Conservation (phyloP, 345 rosid genomes). For the Gossypium herbaceum region DNA sequence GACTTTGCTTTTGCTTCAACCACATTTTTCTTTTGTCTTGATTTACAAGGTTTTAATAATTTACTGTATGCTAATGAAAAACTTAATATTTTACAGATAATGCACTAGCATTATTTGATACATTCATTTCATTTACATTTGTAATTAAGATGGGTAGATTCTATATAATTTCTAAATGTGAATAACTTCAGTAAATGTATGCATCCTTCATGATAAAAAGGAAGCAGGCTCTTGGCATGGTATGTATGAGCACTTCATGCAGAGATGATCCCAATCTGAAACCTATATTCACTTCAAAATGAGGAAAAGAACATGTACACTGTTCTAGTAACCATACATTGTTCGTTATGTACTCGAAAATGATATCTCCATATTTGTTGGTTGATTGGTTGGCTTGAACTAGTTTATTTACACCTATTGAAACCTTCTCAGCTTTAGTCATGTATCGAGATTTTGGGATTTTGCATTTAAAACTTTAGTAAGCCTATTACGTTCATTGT, state of each 20-base stretch:
- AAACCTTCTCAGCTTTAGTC: not conserved
- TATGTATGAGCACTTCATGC: not conserved
- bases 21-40: not conserved
- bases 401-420: slow-evolving; percentile 2
- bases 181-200: not conserved
- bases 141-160: not conserved
- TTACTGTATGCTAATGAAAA: no score
- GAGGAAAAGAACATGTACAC: not conserved
- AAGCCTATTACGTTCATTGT: not conserved
- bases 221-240: not conserved
- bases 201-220: not conserved
- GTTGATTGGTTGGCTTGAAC: not conserved
- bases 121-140: not conserved
- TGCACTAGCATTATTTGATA: not conserved
- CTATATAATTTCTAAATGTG: not conserved
- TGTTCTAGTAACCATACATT: not conserved
- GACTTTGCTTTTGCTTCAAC: not conserved
- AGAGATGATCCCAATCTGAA: not conserved
- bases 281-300: no score
- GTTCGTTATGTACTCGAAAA: no score
- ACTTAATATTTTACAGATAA: not conserved
- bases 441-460: not conserved
- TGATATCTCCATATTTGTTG: not conserved
- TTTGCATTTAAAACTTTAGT: not conserved
- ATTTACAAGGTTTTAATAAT: not conserved